phyloP scores from a whole-genome alignment of 1,139 yeast species.

The Hanseniaspora uvarum region DNA sequence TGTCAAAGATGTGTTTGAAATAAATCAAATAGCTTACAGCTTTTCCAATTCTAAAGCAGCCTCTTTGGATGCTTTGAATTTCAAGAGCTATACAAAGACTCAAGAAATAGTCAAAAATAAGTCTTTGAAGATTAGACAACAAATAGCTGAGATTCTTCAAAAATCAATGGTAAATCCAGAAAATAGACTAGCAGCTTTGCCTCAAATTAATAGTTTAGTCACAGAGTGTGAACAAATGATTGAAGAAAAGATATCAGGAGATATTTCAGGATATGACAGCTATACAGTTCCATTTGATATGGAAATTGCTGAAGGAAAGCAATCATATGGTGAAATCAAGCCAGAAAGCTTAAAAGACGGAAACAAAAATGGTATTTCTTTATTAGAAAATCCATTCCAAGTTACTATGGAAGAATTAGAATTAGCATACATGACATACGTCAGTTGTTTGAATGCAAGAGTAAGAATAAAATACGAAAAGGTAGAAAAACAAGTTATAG shows the following conservation, averaged over 20 bases:
- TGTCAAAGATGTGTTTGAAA: slow-evolving; percentile 15
- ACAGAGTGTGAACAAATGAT: slow-evolving; percentile 7
- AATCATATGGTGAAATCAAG: slow-evolving; percentile 3
- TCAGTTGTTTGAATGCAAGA: slow-evolving; percentile 6
- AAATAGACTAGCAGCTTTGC: background rate
- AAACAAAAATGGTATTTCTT: background rate
- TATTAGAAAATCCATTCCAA: slow-evolving; percentile 14
- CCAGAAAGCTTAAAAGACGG: background rate
- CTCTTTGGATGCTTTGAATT: slow-evolving; percentile 2
- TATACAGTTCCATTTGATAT: slow-evolving; percentile 9
- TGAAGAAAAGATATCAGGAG: slow-evolving; percentile 6
- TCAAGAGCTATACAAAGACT: slow-evolving; percentile 1
- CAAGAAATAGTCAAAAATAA: background rate
- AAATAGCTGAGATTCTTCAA: slow-evolving; percentile 1
- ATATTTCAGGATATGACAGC: slow-evolving; percentile 1
- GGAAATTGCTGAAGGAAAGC: background rate
- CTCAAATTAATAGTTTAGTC: slow-evolving; percentile 1
- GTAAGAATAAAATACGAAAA: slow-evolving; percentile 7
- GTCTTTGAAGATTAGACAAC: background rate
- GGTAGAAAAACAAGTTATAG: background rate
- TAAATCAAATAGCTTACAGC: slow-evolving; percentile 1
- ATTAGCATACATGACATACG: slow-evolving; percentile 1
- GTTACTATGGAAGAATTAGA: slow-evolving; percentile 9
- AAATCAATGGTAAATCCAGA: slow-evolving; percentile 9
- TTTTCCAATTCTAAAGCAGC: background rate